Evolutionary conservation across 805 yeast genomes (phyloP), one percentile per base, ranked within the genome.

Genomic region (Brettanomyces bruxellensis): DNA sequence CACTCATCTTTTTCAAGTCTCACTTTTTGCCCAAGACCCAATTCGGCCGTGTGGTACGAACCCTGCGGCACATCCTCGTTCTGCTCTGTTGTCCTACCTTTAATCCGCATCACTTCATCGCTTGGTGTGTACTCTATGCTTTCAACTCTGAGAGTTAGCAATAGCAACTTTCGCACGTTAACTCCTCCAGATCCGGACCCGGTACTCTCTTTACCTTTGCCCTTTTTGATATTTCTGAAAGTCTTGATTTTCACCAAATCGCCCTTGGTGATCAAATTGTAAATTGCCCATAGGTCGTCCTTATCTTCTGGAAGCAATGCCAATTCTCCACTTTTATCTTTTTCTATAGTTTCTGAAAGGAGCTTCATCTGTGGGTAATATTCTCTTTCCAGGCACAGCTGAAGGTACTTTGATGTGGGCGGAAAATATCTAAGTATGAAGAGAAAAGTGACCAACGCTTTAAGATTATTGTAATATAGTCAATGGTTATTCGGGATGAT

Each of bases 221-320:
- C 55, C 43, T 65, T 67, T 51, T 71, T 72, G 34, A 85, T 74
- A 56, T 82, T 82, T 62, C 95, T 70, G 52, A 73, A 67, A 9
- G 96, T 86, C 49, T 74, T 73, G 46, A 90, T 68, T 48, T 78
- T 77, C 4, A 91, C 71, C 51, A 78, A 81, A 65, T 93, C 98
- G 22, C 83, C 85, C 46, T 77, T 76, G 43, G 80, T 82, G 3
- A 93, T 71, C 25, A 93, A 68, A 58, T 91, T 93, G 68, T 88
- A 88, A 4, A 87, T 59, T 25, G 85, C 81, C 88, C 96, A 93
- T 50, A 93, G 70, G 62, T 91, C 99, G 55, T 91, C 97, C 42
- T 84, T 78, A 56, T 93, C 98, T 57, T 90, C 85, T 0, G 97
- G 90, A 3, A 79, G 67, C 22, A 91, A 61, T 0, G 85, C 72